Conservation (phyloP, 2,329 filamentous ascomycete genomes). For the Hypoxylon sp. region DNA sequence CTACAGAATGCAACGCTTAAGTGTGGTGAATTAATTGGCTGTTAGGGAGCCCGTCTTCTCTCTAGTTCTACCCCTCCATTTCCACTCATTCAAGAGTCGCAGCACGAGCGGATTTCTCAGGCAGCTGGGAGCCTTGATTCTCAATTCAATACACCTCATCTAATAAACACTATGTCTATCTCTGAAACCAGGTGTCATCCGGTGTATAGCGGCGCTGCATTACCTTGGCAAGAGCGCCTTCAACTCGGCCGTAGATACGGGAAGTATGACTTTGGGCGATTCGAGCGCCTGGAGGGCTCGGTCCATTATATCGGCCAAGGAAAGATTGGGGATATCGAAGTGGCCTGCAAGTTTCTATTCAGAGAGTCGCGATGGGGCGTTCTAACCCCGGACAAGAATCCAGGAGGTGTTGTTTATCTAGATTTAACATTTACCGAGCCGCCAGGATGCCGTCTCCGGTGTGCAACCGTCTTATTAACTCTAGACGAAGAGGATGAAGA, state of each 20-base stretch:
- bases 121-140: not conserved
- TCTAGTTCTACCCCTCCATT: not conserved
- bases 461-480: constrained; percentile 47
- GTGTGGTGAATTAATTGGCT: not conserved
- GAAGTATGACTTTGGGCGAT: constrained; percentile 48
- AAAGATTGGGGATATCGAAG: constrained; percentile 47
- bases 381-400: constrained; percentile 36
- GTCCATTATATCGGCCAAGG: constrained; percentile 43
- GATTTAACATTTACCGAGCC: constrained; percentile 50
- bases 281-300: constrained; percentile 43
- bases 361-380: constrained; percentile 52
- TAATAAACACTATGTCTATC: not conserved
- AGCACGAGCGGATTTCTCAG: not conserved
- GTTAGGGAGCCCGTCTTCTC: not conserved
- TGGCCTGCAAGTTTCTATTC: constrained; percentile 52
- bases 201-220: constrained; percentile 8
- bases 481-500: constrained; percentile 49
- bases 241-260: constrained; percentile 39
- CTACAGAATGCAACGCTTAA: not conserved
- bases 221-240: constrained; percentile 11
- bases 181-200: not conserved
- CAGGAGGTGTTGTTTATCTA: constrained; percentile 52
- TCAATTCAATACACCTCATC: not conserved
- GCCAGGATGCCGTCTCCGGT: constrained; percentile 46
- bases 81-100: not conserved